Evolutionary conservation across 2,329 filamentous ascomycete species (phyloP), one percentile per base, ranked within the genome.

Genomic region (Paecilomyces formosus): DNA sequence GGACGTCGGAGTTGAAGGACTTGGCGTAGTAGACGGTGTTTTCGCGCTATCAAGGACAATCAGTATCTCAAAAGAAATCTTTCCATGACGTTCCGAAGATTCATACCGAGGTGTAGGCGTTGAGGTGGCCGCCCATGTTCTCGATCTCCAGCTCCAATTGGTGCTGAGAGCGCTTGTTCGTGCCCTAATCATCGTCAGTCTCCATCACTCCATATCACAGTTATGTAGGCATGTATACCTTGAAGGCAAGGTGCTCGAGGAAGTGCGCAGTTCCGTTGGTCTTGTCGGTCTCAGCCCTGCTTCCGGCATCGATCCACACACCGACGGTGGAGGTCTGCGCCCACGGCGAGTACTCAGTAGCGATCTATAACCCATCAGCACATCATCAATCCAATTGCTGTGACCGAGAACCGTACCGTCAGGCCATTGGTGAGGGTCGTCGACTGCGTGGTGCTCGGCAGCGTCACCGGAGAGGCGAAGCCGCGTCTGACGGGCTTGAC

Each of bases 1-100:
- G 92, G 62, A 97, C 92, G 76, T 99, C 93, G 79, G 89, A 87
- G 83, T 99, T 99, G 84, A 99, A 96, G 65, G 93, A 88, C 83
- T 97, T 97, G 79, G 94, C 94, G 79, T 97, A 99, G 86, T 99
- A 99, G 74, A 99, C 94, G 71, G 94, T 99, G 85, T 97, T 97
- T 80, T 99, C 94, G 78, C 94, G 91, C 92, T 90, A 71, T 64
- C 63, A 62, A 58, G n/a, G 21, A 30, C 55, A 22, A 61, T 72
- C 68, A 74, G 68, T 63, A 58, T 55, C 13, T 33, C 58, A 54
- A 45, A 45, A 55, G 56, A 62, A 64, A 53, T 59, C 63, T 60
- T 57, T 57, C 54, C 54, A 50, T 60, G 52, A 15, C 45, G 56
- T 63, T 64, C 66, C 67, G 64, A 64, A 56, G 58, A 59, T 58